A percentile compares a stretch with the other conserved stretches of the same genome.
Conservation (phyloP, 1,139 yeast genomes). For the Chernovozyma sophiae-reginae region DNA sequence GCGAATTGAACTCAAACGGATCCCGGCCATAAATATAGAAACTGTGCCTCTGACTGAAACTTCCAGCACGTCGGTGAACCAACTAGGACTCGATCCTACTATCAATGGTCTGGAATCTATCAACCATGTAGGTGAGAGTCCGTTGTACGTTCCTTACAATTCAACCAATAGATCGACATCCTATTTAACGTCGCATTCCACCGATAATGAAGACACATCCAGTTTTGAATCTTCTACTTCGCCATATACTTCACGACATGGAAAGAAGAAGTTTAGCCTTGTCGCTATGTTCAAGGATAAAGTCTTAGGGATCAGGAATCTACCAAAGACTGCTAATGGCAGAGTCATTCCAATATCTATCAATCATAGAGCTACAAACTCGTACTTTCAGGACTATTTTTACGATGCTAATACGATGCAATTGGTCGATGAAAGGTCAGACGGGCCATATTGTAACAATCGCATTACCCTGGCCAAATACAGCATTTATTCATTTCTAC, state of each 20-base stretch:
- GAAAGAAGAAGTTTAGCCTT: neutral
- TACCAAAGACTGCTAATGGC: slow-evolving; percentile 63
- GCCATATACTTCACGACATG: slow-evolving; percentile 16
- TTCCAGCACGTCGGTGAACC: slow-evolving; percentile 2
- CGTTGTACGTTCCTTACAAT: slow-evolving; percentile 15
- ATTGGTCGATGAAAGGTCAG: slow-evolving; percentile 63
- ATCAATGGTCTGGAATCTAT: neutral
- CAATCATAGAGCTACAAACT: slow-evolving; percentile 27
- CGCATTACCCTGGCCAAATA: slow-evolving; percentile 84
- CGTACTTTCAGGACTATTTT: slow-evolving; percentile 23
- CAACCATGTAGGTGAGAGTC: neutral
- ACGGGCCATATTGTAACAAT: slow-evolving; percentile 63
- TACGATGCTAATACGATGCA: slow-evolving; percentile 23
- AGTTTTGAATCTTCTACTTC: slow-evolving; percentile 7
- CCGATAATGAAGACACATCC: slow-evolving; percentile 15
- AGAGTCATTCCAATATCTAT: slow-evolving; percentile 67
- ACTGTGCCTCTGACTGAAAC: slow-evolving; percentile 8
- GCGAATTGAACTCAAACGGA: slow-evolving; percentile 2
- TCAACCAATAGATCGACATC: slow-evolving; percentile 25
- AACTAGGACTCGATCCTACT: too few species aligned
- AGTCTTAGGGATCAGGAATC: slow-evolving; percentile 38
- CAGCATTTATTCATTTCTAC: slow-evolving; percentile 74
- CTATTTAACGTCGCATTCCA: slow-evolving; percentile 21
- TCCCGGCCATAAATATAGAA: neutral
- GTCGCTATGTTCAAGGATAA: slow-evolving; percentile 19